Percentiles rank a stretch among this genome's conserved stretches.
phyloP scores from a whole-genome alignment of 129 eudicot genomes.

The Mikania micrantha region DNA sequence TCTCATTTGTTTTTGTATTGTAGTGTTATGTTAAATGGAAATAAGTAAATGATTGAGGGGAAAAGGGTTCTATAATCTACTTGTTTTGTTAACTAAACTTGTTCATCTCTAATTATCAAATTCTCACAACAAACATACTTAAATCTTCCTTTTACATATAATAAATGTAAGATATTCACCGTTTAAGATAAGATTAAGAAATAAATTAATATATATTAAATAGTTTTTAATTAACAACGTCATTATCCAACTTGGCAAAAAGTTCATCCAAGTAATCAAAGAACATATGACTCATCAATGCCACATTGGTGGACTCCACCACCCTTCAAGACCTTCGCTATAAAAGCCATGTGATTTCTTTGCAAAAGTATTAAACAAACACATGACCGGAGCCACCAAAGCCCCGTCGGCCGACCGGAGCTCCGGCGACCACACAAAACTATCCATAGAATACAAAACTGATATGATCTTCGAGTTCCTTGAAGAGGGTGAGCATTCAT shows the following conservation, averaged over 20 bases:
- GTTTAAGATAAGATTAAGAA: background rate
- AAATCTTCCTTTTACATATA: too few relatives aligned
- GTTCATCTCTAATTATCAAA: too few relatives aligned
- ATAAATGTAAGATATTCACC: too few relatives aligned
- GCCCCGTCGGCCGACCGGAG: background rate
- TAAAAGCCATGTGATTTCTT: constrained; percentile 23
- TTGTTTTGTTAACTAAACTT: too few relatives aligned
- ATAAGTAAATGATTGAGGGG: too few relatives aligned
- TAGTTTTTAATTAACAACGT: background rate
- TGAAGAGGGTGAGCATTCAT: constrained; percentile 39
- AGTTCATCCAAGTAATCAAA: constrained; percentile 21
- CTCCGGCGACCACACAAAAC: background rate
- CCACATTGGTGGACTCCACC: constrained; percentile 16
- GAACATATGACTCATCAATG: constrained; percentile 17
- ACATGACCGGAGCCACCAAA: constrained; percentile 16
- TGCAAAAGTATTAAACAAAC: background rate
- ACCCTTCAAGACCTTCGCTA: constrained; percentile 14
- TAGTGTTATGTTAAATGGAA: too few relatives aligned
- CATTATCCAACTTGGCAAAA: constrained; percentile 24
- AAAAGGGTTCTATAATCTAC: too few relatives aligned
- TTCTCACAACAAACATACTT: too few relatives aligned
- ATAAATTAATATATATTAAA: background rate
- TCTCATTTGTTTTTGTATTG: too few relatives aligned
- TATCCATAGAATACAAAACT: constrained; percentile 8
- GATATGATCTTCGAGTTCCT: constrained; percentile 57